Evolutionary conservation across 257 asterid genomes (phyloP), one percentile per base, ranked within the genome.

Genomic region (Thymus mandschuricus): DNA sequence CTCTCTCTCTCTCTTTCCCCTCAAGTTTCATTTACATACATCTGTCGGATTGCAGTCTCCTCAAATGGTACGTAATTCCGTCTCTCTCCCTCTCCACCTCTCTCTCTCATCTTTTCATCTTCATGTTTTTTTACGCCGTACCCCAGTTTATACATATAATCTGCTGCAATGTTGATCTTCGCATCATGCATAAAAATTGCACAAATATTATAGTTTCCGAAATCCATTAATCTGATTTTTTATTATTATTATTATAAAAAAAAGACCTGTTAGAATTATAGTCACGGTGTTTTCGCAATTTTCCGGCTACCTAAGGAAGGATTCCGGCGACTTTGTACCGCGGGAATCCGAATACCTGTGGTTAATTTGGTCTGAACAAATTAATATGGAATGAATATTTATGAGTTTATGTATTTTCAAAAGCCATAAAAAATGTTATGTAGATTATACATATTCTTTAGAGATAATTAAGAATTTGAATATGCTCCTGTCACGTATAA

Each of bases 61-160:
- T 55, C 49, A 61, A 57, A 80, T 76, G 84, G 84, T 80, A 73
- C 55, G 44, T 59, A 48, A 21, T 21, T 21, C 21, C 21, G 21
- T 54, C 41, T 54, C 71, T 69, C 61, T 35, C 68, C 21, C 40
- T 3, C 40, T 35, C 5, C 41, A 4, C 41, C 6, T 35, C 64
- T 33, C 68, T 35, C 64, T 45, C 72, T 55, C 60, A 15, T 2
- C 50, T 60, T 71, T 50, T 38, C 52, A 3, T 74, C 10, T 45
- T 13, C 51, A 2, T 54, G 10, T 52, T 38, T 38, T 3, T 3
- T 21, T 35, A 34, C 38, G 2, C 38, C 38, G 38, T 34, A 3
- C 40, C 28, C 28, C 5, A 21, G 31, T 52, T 52, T 54, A 27
- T 21, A 21, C 7, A 0, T 27, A 4, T 50, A 2, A 38, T 38